These are phyloP conservation scores for Phytopythium oedochilum DNA, from an alignment of 352 stramenopile species.

Conservation along the genomic window DNA sequence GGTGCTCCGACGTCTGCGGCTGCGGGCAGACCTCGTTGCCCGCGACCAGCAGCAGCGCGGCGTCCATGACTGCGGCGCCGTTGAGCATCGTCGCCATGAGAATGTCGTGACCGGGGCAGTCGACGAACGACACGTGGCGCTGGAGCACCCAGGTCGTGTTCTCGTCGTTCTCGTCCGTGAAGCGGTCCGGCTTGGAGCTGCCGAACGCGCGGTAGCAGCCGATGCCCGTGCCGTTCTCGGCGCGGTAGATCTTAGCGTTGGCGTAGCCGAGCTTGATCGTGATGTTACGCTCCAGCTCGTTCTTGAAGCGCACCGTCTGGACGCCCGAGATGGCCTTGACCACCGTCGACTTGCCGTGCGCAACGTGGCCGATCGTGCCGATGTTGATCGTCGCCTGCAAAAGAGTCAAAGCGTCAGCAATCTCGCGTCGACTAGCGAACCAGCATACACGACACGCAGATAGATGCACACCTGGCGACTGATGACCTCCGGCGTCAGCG, in stretches of 20 bases:
- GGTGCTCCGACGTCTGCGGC: constrained; percentile 99
- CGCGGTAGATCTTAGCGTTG: constrained; percentile 99
- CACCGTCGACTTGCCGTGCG: constrained; percentile 99
- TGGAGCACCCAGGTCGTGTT: constrained; percentile 90
- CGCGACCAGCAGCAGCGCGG: constrained; percentile 97
- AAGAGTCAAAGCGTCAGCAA: neutral
- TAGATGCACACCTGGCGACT: constrained; percentile 53
- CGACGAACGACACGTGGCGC: constrained; percentile 99
- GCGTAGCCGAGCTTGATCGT: constrained; percentile 99
- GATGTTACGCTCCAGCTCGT: constrained; percentile 99
- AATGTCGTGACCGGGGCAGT: constrained; percentile 99
- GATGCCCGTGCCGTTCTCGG: constrained; percentile 75
- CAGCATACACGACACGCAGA: no score
- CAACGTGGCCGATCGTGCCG: constrained; percentile 99
- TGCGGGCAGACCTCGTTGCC: constrained; percentile 99
- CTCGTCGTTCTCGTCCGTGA: constrained; percentile 82
- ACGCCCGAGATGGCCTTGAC: constrained; percentile 99
- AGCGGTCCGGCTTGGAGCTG: constrained; percentile 85
- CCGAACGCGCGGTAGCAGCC: constrained; percentile 88
- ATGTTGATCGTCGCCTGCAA: constrained; percentile 99
- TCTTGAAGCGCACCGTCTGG: constrained; percentile 98
- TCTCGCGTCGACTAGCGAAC: neutral
- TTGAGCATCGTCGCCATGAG: constrained; percentile 99
- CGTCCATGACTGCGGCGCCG: constrained; percentile 99
- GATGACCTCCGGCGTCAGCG: constrained; percentile 98